Evolutionary conservation across 345 rosid species (phyloP), one percentile per base, ranked within the genome.

Genomic region (Eucalyptus grandis): DNA sequence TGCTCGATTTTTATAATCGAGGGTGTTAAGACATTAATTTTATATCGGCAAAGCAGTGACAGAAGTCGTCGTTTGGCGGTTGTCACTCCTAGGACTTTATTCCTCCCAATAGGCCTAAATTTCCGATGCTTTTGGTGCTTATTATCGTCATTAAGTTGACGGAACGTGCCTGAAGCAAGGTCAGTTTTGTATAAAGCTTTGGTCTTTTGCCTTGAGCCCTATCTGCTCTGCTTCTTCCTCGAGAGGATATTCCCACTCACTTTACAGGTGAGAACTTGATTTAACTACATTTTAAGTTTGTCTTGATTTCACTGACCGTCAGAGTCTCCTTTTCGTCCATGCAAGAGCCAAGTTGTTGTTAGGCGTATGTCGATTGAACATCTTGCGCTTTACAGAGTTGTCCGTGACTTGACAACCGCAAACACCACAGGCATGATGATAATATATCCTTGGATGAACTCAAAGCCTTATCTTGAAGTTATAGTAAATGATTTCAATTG

Each of bases 61-160:
- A 90, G 77, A 89, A 90, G 91, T 91, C 91, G 94, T 94, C 93
- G 93, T 91, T 91, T 93, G 93, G 94, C 92, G 81, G 72, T 93
- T 94, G 94, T 93, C 94, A 49, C 37, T 56, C 89, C 30, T 89
- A 49, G 82, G 91, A 91, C 53, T 60, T 85, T 46, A 53, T 89
- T 54, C 89, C 65, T 85, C 14, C 87, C 54, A 31, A 17, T 51
- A 72, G 91, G 91, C 92, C 92, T 87, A 69, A 91, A 89, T 90
- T 89, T 47, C 89, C 72, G 90, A 88, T 90, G 86, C 88, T 89
- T 89, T 93, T 92, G 89, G 85, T 58, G 89, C 49, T 85, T 88
- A 72, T 88, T 81, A 91, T 90, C 92, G 92, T 91, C 94, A 92
- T 85, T 49, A 83, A 56, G 60, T 89, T 86, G 89, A 90, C 88